Conservation (phyloP, 2,329 filamentous ascomycete genomes). For the Trichoderma arundinaceum region DNA sequence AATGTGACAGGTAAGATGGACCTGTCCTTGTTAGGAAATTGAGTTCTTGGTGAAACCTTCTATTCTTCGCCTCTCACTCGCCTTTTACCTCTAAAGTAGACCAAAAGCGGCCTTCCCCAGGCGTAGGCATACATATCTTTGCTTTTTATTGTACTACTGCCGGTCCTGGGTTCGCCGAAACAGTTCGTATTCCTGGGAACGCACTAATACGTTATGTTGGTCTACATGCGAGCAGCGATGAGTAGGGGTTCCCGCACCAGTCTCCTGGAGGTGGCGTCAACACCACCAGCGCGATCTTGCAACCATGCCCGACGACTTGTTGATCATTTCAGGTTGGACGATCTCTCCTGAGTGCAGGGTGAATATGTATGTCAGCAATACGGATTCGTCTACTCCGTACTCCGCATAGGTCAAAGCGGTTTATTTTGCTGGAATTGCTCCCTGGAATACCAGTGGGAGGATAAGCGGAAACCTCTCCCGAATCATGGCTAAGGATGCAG, state of each 20-base stretch:
- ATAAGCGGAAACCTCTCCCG: constrained; percentile 10
- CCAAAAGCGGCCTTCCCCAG: background rate
- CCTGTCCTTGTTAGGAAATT: background rate
- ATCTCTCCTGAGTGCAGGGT: constrained; percentile 10
- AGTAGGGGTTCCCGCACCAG: background rate
- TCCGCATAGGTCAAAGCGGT: background rate
- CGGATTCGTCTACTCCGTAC: constrained; percentile 1
- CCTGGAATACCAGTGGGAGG: background rate
- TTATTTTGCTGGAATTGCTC: background rate
- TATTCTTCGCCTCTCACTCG: background rate
- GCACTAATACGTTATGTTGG: too few relatives aligned
- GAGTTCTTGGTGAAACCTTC: background rate
- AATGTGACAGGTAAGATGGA: constrained; percentile 2
- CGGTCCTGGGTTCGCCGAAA: constrained; percentile 9
- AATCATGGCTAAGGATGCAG: background rate
- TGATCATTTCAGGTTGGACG: too few relatives aligned
- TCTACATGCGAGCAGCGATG: too few relatives aligned
- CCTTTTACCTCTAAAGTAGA: background rate
- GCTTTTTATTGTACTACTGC: background rate
- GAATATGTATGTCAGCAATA: constrained; percentile 25
- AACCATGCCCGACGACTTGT: background rate
- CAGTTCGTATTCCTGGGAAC: background rate
- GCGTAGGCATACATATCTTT: background rate
- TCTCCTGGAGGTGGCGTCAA: background rate
- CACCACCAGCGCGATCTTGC: background rate